phyloP scores from a whole-genome alignment of 768 basidiomycete genomes.

The Panellus pusillus region DNA sequence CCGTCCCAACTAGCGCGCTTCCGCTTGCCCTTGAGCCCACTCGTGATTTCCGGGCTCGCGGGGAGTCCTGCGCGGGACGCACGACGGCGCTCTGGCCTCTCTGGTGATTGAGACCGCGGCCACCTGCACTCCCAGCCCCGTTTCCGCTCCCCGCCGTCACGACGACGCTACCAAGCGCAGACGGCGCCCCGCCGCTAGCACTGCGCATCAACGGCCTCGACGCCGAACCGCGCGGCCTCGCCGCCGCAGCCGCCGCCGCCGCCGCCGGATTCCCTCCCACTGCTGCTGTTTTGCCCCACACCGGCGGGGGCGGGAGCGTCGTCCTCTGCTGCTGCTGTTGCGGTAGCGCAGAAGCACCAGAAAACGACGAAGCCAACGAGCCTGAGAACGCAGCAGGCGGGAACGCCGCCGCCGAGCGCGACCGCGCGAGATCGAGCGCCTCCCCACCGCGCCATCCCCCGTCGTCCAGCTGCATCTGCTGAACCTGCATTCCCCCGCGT shows the following conservation, averaged over 20 bases:
- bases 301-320: not conserved
- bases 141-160: not conserved
- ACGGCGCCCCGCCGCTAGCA: constrained; percentile 7
- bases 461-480: constrained; percentile 1
- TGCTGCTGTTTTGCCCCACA: not conserved
- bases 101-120: constrained; percentile 31
- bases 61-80: constrained; percentile 40
- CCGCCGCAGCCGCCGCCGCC: constrained; percentile 17
- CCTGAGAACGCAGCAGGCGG: constrained; percentile 2
- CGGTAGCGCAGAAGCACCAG: constrained; percentile 8
- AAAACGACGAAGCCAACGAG: constrained; percentile 1
- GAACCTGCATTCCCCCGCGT: constrained; percentile 8
- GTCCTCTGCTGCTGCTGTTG: not conserved
- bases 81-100: constrained; percentile 43
- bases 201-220: constrained; percentile 15
- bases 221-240: constrained; percentile 20
- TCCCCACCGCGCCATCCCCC: constrained; percentile 26
- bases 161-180: not conserved
- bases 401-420: constrained; percentile 19
- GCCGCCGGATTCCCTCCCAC: not conserved
- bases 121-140: constrained; percentile 1
- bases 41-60: constrained; percentile 22
- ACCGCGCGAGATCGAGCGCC: constrained; percentile 41
- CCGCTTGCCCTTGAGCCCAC: constrained; percentile 29
- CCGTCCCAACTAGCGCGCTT: constrained; percentile 51